Evolutionary conservation across 192 early-diverging fungal species (phyloP).

Genomic region (Paraglomus brasilianum): DNA sequence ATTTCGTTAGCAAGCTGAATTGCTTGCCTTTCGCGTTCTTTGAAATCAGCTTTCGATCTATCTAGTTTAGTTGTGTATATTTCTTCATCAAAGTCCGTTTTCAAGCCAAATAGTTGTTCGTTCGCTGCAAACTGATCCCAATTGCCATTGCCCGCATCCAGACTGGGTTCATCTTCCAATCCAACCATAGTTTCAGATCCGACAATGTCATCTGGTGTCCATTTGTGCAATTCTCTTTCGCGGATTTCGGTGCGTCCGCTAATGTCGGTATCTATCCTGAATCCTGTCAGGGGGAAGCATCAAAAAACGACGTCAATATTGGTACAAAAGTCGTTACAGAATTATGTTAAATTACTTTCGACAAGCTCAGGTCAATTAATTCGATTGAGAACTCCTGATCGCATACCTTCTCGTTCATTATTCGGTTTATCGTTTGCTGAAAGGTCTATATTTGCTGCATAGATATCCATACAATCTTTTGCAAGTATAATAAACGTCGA

Average conservation of each 20-base stretch:
- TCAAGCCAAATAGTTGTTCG: slow-evolving; percentile 90
- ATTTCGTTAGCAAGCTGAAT: slow-evolving; percentile 89
- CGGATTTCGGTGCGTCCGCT: slow-evolving; percentile 60
- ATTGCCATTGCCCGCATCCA: slow-evolving; percentile 34
- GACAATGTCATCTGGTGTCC: slow-evolving; percentile 69
- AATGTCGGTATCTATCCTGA: slow-evolving; percentile 92
- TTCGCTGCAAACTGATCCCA: slow-evolving; percentile 99
- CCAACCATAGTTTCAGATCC: slow-evolving; percentile 33
- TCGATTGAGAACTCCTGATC: no score
- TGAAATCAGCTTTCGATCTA: slow-evolving; percentile 77
- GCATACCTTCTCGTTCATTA: slow-evolving; percentile 50
- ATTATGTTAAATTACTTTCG: background rate
- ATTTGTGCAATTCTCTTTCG: slow-evolving; percentile 84
- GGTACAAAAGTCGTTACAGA: background rate
- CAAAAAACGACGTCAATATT: slow-evolving; percentile 3
- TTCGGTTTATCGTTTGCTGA: slow-evolving; percentile 38
- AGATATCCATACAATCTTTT: slow-evolving; percentile 66
- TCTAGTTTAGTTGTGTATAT: slow-evolving; percentile 95
- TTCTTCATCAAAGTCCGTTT: slow-evolving; percentile 94
- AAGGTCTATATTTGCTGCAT: slow-evolving; percentile 54
- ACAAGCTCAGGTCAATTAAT: background rate
- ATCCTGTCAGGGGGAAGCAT: slow-evolving; percentile 50
- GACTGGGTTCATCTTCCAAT: slow-evolving; percentile 40
- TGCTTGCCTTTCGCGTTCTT: slow-evolving; percentile 85
- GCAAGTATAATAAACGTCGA: slow-evolving; percentile 56